phyloP scores from a whole-genome alignment of 331 rosid species.

The Cucumis variabilis region DNA sequence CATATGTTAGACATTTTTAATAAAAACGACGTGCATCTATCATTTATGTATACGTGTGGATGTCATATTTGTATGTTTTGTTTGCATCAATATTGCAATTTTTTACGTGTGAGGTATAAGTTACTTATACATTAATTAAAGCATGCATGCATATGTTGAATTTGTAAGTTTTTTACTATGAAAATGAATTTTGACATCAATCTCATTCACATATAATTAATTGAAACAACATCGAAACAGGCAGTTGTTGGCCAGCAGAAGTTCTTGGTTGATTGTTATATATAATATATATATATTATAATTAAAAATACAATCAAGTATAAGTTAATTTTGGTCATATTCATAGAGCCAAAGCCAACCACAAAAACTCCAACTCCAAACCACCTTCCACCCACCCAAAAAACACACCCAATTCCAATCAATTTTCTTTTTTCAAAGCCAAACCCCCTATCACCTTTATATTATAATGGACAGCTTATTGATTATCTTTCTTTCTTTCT shows the following conservation, averaged over 20 bases:
- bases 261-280: neutral
- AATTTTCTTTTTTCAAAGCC: neutral
- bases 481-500: no score
- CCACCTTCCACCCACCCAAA: constrained; percentile 11
- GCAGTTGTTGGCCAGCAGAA: constrained; percentile 5
- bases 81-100: no score
- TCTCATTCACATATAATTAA: neutral
- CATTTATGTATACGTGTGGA: no score
- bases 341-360: neutral
- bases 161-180: neutral
- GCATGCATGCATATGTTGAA: no score
- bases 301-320: neutral
- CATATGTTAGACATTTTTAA: no score
- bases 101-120: no score
- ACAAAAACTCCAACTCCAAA: constrained; percentile 5
- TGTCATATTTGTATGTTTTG: no score
- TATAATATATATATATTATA: neutral
- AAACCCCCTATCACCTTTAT: neutral
- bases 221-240: neutral
- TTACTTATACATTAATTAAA: no score
- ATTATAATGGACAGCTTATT: neutral
- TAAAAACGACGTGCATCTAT: no score
- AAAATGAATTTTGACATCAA: neutral
- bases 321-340: constrained; percentile 9
- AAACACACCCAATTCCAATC: neutral